Conservation (phyloP, 371 early-diverging fungal genomes). For the Sporodiniella umbellata region DNA sequence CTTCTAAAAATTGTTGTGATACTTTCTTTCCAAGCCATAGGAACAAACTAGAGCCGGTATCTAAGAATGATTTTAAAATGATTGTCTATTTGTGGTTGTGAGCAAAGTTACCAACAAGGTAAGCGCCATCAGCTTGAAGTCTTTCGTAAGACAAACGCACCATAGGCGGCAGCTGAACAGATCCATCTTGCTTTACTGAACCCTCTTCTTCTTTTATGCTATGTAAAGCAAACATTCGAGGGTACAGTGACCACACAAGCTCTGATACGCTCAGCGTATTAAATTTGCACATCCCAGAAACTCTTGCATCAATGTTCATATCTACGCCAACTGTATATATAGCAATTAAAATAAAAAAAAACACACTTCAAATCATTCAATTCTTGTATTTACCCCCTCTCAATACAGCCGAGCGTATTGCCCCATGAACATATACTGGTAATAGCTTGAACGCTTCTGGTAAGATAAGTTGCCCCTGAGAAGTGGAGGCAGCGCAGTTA, state of each 20-base stretch:
- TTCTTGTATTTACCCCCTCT: conserved; percentile 59
- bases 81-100: not conserved
- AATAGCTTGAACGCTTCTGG: conserved; percentile 95
- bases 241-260: conserved; percentile 80
- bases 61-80: conserved; percentile 37
- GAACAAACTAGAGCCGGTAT: conserved; percentile 76
- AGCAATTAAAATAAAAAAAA: not conserved
- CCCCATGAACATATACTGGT: conserved; percentile 84
- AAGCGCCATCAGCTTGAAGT: conserved; percentile 72
- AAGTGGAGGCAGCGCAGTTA: conserved; percentile 85
- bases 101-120: conserved; percentile 45
- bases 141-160: conserved; percentile 80
- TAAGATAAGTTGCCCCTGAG: conserved; percentile 92
- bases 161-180: conserved; percentile 59
- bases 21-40: conserved; percentile 88
- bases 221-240: conserved; percentile 76
- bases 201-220: conserved; percentile 49
- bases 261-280: conserved; percentile 73
- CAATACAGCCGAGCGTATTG: conserved; percentile 79
- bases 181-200: conserved; percentile 32
- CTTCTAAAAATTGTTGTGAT: conserved; percentile 55
- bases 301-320: conserved; percentile 75
- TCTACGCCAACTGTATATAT: conserved; percentile 44
- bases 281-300: conserved; percentile 75
- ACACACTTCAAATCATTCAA: too few species aligned